Percentiles rank a stretch among this genome's conserved stretches.
These are phyloP conservation scores for Colletotrichum costaricense DNA, from an alignment of 2,329 filamentous ascomycete genomes.

Conservation along the genomic window DNA sequence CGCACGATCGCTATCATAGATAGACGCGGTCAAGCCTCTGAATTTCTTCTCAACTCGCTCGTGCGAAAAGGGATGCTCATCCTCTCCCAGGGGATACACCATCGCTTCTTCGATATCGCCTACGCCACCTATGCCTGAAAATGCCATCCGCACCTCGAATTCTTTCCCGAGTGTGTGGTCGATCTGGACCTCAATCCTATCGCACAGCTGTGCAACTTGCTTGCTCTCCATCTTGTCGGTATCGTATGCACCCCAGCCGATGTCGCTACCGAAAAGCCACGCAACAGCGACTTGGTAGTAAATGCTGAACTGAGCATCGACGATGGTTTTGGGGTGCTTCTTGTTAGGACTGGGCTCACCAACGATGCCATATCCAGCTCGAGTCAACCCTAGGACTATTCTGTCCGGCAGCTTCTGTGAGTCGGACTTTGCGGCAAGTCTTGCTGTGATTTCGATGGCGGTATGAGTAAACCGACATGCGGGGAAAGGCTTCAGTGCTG, in stretches of 20 bases:
- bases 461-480: conserved; percentile 41
- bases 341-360: not conserved
- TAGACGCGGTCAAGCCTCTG: conserved; percentile 36
- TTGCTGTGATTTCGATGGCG: conserved; percentile 41
- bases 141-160: conserved; percentile 18
- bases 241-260: not conserved
- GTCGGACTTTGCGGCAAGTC: conserved; percentile 28
- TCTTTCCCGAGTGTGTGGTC: conserved; percentile 28
- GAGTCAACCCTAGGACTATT: conserved; percentile 38
- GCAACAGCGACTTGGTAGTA: not conserved
- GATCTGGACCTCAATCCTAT: conserved; percentile 36
- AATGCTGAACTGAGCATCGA: not conserved
- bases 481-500: not conserved
- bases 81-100: conserved; percentile 39
- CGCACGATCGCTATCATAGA: conserved; percentile 16
- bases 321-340: not conserved
- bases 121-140: conserved; percentile 34
- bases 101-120: conserved; percentile 32
- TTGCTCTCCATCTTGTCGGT: not conserved
- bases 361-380: conserved; percentile 37
- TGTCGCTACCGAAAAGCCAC: not conserved
- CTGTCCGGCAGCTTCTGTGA: conserved; percentile 29
- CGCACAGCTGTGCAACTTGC: conserved; percentile 29
- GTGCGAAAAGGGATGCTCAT: conserved; percentile 38
- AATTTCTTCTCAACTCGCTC: conserved; percentile 40